phyloP scores from a whole-genome alignment of 1,284 basidiomycete species.

The Cronartium quercuum region DNA sequence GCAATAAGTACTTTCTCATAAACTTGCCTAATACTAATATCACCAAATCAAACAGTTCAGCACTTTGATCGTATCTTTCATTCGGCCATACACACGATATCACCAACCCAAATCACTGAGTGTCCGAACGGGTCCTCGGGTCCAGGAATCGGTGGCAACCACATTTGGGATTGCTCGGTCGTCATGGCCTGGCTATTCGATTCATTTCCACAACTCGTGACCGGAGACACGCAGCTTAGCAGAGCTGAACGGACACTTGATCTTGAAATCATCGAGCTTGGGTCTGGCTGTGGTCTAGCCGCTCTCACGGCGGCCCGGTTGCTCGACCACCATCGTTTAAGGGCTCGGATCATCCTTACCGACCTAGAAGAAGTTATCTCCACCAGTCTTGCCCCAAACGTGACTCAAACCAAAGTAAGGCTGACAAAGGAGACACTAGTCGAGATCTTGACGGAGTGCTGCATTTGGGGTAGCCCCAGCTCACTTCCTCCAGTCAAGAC shows the following conservation, averaged over 20 bases:
- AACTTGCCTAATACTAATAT: no score
- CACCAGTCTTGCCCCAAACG: background rate
- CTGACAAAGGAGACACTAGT: background rate
- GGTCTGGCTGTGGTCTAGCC: background rate
- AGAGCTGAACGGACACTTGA: background rate
- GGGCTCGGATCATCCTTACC: background rate
- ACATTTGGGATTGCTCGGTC: constrained; percentile 1
- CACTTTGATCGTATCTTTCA: background rate
- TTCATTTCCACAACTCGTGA: background rate
- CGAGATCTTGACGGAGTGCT: background rate
- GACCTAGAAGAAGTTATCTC: background rate
- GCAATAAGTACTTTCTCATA: background rate
- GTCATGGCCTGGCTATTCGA: background rate
- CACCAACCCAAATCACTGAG: background rate
- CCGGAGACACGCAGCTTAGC: background rate
- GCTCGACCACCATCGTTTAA: background rate
- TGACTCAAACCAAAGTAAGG: background rate
- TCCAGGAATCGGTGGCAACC: background rate
- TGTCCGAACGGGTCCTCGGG: background rate
- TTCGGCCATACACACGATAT: background rate
- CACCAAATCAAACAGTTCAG: background rate
- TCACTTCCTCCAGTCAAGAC: background rate
- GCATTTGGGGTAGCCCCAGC: background rate
- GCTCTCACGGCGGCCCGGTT: background rate
- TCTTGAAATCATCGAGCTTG: background rate